These are phyloP conservation scores for Nemophila menziesii DNA, from an alignment of 257 asterid species.

Conservation along the genomic window DNA sequence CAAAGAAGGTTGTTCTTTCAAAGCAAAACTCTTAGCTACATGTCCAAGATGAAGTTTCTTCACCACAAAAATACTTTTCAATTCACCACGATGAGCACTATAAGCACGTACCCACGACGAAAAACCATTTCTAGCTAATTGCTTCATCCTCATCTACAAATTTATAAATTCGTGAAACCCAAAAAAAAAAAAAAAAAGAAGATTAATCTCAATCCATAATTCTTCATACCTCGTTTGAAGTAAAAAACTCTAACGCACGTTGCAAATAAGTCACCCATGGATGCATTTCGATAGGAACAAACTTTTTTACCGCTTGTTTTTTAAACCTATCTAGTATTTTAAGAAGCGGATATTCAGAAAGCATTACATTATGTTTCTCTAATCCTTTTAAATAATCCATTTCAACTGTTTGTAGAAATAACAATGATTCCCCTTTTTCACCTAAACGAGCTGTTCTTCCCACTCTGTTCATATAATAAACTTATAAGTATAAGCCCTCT, in stretches of 20 bases:
- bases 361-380: slow-evolving; percentile 67
- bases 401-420: slow-evolving; percentile 76
- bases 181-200: no score
- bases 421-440: slow-evolving; percentile 64
- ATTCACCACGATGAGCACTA: slow-evolving; percentile 92
- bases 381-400: slow-evolving; percentile 64
- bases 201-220: neutral
- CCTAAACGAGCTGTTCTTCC: slow-evolving; percentile 99
- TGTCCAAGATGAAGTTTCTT: slow-evolving; percentile 93
- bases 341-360: slow-evolving; percentile 66
- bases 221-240: slow-evolving; percentile 47
- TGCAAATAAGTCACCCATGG: slow-evolving; percentile 75
- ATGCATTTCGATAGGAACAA: slow-evolving; percentile 67
- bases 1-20: slow-evolving; percentile 81
- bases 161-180: no score
- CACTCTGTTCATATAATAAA: slow-evolving; percentile 40
- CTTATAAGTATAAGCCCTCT: neutral
- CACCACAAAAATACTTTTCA: slow-evolving; percentile 68
- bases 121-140: slow-evolving; percentile 64
- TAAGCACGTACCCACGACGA: slow-evolving; percentile 88
- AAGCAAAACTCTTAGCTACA: slow-evolving; percentile 75
- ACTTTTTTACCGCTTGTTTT: slow-evolving; percentile 38
- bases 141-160: slow-evolving; percentile 36
- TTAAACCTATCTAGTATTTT: slow-evolving; percentile 57
- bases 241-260: slow-evolving; percentile 63